Percentiles rank a stretch among this genome's conserved stretches.
These are phyloP conservation scores for Litsea cubeba DNA, from an alignment of 164 flowering plant species.

Conservation along the genomic window DNA sequence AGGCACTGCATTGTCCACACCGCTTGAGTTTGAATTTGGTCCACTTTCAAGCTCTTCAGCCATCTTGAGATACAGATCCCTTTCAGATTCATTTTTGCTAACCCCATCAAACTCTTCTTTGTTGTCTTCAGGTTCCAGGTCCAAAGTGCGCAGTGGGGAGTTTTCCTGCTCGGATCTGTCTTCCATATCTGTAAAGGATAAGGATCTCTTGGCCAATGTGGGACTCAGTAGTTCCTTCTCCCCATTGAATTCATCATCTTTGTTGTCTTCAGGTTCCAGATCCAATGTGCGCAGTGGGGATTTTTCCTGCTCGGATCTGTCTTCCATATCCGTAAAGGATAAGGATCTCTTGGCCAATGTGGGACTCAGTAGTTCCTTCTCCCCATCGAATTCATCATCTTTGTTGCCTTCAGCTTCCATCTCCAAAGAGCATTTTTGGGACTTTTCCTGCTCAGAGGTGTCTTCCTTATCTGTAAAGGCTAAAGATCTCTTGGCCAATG, in stretches of 20 bases:
- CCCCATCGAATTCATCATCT: constrained; percentile 14
- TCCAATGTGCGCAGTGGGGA: too few relatives aligned
- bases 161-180: neutral
- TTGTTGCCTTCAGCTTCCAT: neutral
- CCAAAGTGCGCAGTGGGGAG: too few relatives aligned
- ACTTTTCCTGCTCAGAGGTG: constrained; percentile 6
- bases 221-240: constrained; percentile 13
- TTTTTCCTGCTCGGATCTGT: neutral
- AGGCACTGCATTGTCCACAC: neutral
- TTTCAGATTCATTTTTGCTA: constrained; percentile 9
- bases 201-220: constrained; percentile 48
- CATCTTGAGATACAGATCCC: neutral
- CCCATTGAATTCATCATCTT: constrained; percentile 12
- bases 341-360: constrained; percentile 53
- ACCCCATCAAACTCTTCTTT: constrained; percentile 1
- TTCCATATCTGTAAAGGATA: constrained; percentile 39
- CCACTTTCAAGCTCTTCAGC: constrained; percentile 1
- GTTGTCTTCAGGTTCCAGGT: neutral
- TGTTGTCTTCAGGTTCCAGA: too few relatives aligned
- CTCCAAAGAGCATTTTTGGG: neutral
- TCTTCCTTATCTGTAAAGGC: constrained; percentile 40
- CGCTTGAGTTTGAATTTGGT: constrained; percentile 1
- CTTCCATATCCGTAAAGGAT: constrained; percentile 37
- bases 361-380: constrained; percentile 12
- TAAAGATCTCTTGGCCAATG: constrained; percentile 56